phyloP scores from a whole-genome alignment of 805 yeast species.

The Nakazawaea pomicola region DNA sequence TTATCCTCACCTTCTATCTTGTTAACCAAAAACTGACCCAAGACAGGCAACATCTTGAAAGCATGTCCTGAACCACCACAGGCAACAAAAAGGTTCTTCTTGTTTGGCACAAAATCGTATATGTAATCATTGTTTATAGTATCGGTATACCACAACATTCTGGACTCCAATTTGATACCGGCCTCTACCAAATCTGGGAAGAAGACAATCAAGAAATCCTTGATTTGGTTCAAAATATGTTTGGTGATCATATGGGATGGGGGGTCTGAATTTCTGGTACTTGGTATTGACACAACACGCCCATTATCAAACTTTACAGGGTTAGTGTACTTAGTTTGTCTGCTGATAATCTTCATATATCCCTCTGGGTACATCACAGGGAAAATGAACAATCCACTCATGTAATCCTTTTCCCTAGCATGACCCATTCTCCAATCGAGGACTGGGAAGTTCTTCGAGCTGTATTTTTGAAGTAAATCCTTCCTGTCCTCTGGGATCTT shows the following conservation, averaged over 20 bases:
- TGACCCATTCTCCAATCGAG: conserved; percentile 25
- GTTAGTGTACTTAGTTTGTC: conserved; percentile 32
- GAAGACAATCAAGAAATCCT: conserved; percentile 20
- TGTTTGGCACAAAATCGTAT: conserved; percentile 27
- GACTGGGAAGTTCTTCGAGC: conserved; percentile 28
- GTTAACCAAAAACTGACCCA: conserved; percentile 27
- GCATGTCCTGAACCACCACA: conserved; percentile 33
- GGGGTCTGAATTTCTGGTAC: conserved; percentile 21
- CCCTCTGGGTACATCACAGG: conserved; percentile 32
- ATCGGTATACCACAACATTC: conserved; percentile 28
- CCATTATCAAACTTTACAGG: conserved; percentile 19
- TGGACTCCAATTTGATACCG: conserved; percentile 19
- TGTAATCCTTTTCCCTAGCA: conserved; percentile 19
- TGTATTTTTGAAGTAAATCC: conserved; percentile 29
- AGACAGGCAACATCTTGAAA: conserved; percentile 29
- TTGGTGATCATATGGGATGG: conserved; percentile 21
- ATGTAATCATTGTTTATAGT: conserved; percentile 28
- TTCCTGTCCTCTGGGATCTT: conserved; percentile 31
- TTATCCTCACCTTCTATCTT: conserved; percentile 27
- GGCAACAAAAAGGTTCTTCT: conserved; percentile 25
- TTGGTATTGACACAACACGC: conserved; percentile 26
- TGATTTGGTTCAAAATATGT: conserved; percentile 22
- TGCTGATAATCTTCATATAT: conserved; percentile 28
- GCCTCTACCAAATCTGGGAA: conserved; percentile 25
- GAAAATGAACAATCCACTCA: conserved; percentile 30